Evolutionary conservation across 805 yeast species (phyloP).

Genomic region (Myxozyma vanderwaltii): DNA sequence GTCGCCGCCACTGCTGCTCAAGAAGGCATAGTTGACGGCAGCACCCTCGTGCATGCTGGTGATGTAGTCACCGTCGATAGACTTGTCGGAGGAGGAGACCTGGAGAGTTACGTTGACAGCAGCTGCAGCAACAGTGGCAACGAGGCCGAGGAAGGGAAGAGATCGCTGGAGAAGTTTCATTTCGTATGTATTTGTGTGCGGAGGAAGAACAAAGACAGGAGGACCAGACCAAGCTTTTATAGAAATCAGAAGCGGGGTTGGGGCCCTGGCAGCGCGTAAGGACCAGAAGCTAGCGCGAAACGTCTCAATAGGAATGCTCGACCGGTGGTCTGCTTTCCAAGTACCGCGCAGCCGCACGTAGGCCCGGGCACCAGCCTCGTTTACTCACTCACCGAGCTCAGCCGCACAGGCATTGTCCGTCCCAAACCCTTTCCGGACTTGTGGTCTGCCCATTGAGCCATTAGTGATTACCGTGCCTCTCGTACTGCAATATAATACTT

Average conservation of each 20-base stretch:
- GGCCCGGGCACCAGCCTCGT: no score
- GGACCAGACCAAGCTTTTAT: background rate
- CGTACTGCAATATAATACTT: no score
- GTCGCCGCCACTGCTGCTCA: slow-evolving; percentile 26
- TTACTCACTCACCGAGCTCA: no score
- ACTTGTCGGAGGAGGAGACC: slow-evolving; percentile 31
- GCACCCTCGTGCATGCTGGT: slow-evolving; percentile 50
- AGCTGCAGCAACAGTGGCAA: slow-evolving; percentile 5
- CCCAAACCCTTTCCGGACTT: no score
- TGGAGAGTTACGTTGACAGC: slow-evolving; percentile 14
- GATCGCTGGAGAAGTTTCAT: slow-evolving; percentile 6
- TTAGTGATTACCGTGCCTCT: no score
- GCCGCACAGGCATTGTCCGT: no score
- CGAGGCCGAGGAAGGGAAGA: slow-evolving; percentile 10
- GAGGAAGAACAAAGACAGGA: background rate
- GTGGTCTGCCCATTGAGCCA: no score
- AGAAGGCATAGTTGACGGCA: slow-evolving; percentile 48
- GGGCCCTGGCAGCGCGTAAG: no score
- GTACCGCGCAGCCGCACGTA: no score
- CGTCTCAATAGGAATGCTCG: no score
- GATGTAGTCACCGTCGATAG: slow-evolving; percentile 42
- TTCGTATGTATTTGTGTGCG: background rate
- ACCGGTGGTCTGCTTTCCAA: no score
- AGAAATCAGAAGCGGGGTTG: background rate
- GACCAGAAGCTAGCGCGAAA: no score